phyloP scores from a whole-genome alignment of 768 basidiomycete genomes.

The Leucosporidium scottii region DNA sequence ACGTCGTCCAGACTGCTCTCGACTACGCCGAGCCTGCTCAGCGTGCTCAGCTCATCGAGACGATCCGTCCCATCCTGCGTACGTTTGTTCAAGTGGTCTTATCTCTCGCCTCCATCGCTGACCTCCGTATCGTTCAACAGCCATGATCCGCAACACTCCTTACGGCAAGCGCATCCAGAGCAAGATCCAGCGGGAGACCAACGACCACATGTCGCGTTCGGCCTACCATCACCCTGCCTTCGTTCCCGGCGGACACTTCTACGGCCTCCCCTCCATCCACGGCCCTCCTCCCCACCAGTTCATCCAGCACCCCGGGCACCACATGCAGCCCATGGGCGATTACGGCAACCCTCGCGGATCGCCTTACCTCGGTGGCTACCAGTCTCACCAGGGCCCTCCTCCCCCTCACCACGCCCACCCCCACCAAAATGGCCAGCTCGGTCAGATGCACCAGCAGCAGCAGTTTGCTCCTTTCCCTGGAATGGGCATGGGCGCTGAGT shows the following conservation, averaged over 20 bases:
- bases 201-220: constrained; percentile 13
- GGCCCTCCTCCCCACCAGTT: constrained; percentile 3
- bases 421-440: background rate
- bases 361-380: constrained; percentile 9
- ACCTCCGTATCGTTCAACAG: background rate
- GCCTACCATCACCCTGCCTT: constrained; percentile 5
- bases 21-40: constrained; percentile 96
- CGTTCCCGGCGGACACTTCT: constrained; percentile 26
- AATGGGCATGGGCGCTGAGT: background rate
- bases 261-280: constrained; percentile 11
- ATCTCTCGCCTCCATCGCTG: background rate
- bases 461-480: constrained; percentile 1
- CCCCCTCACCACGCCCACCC: background rate
- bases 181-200: constrained; percentile 74
- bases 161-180: constrained; percentile 99
- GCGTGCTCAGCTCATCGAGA: constrained; percentile 76
- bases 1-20: constrained; percentile 67
- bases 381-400: background rate
- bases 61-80: constrained; percentile 91
- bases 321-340: constrained; percentile 3
- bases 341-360: background rate
- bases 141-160: constrained; percentile 96
- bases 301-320: constrained; percentile 7
- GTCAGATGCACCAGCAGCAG: background rate
- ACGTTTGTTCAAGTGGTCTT: background rate